phyloP scores from a whole-genome alignment of 2,329 filamentous ascomycete species.

The Pseudogymnoascus sp. region DNA sequence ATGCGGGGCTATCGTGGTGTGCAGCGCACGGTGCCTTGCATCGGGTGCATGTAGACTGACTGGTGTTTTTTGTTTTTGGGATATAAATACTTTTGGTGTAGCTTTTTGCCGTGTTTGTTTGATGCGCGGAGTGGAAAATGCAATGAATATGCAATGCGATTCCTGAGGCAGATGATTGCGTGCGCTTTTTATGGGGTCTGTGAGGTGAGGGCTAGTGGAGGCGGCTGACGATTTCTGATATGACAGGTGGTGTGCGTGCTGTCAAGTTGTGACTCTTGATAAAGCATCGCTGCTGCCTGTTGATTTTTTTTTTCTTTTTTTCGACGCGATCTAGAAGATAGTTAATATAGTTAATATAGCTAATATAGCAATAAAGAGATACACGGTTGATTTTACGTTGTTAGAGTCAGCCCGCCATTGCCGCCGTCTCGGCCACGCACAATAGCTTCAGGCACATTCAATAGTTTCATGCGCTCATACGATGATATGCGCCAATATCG shows the following conservation, averaged over 20 bases:
- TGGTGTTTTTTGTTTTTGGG: background rate
- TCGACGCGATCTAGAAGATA: background rate
- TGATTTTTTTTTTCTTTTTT: background rate
- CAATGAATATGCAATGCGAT: background rate
- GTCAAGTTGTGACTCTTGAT: background rate
- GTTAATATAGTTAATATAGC: background rate
- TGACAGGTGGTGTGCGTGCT: background rate
- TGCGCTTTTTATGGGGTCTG: background rate
- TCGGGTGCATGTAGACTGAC: background rate
- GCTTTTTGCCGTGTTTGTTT: background rate
- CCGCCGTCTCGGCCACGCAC: background rate
- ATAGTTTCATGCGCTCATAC: background rate
- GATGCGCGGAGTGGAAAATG: background rate
- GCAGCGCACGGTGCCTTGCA: constrained; percentile 12
- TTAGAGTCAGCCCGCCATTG: background rate
- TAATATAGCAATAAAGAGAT: background rate
- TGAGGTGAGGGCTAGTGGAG: background rate
- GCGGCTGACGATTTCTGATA: background rate
- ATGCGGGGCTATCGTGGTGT: background rate
- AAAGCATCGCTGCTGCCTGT: background rate
- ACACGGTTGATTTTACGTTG: background rate
- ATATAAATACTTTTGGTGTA: background rate
- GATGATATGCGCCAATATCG: background rate
- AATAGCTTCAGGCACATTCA: background rate
- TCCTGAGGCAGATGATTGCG: background rate